A percentile compares a stretch with the other conserved stretches of the same genome.
phyloP scores from a whole-genome alignment of 1,139 yeast species.

The Pneumocystis jirovecii region DNA sequence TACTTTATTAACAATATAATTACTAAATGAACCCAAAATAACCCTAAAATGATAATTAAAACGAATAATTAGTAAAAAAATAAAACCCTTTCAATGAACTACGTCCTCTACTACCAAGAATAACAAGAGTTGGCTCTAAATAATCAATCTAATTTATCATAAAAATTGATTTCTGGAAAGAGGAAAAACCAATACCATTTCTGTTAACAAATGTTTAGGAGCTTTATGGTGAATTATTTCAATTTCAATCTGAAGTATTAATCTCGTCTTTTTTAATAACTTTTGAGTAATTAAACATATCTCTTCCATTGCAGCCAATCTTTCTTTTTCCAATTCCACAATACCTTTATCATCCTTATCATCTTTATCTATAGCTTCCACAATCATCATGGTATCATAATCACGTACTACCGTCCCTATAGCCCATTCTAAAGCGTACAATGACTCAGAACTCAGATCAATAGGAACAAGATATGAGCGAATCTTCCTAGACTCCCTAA shows the following conservation, averaged over 20 bases:
- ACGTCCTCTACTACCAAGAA: slow-evolving; percentile 69
- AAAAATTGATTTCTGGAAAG: neutral
- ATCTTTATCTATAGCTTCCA: slow-evolving; percentile 58
- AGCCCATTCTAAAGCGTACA: slow-evolving; percentile 78
- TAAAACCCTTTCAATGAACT: slow-evolving; percentile 43
- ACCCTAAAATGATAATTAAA: slow-evolving; percentile 28
- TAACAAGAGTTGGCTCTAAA: slow-evolving; percentile 65
- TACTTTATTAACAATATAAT: slow-evolving; percentile 52
- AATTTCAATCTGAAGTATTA: slow-evolving; percentile 60
- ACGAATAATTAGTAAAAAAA: neutral
- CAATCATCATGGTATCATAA: slow-evolving; percentile 66
- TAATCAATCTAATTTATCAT: slow-evolving; percentile 39
- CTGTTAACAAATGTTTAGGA: slow-evolving; percentile 72
- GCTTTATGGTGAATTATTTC: slow-evolving; percentile 74
- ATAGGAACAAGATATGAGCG: slow-evolving; percentile 55
- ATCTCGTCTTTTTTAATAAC: slow-evolving; percentile 51
- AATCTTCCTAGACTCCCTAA: slow-evolving; percentile 40
- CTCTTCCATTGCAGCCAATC: slow-evolving; percentile 45
- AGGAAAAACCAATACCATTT: slow-evolving; percentile 27
- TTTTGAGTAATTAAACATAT: slow-evolving; percentile 47
- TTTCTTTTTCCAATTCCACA: slow-evolving; percentile 24
- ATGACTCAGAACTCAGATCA: slow-evolving; percentile 74
- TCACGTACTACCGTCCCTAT: slow-evolving; percentile 75
- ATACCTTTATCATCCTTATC: slow-evolving; percentile 17
- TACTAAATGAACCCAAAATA: slow-evolving; percentile 57